A percentile compares a stretch with the other conserved stretches of the same genome.
These are phyloP conservation scores for Picochlorum sp. DNA, from an alignment of 139 green algal species.

Conservation along the genomic window DNA sequence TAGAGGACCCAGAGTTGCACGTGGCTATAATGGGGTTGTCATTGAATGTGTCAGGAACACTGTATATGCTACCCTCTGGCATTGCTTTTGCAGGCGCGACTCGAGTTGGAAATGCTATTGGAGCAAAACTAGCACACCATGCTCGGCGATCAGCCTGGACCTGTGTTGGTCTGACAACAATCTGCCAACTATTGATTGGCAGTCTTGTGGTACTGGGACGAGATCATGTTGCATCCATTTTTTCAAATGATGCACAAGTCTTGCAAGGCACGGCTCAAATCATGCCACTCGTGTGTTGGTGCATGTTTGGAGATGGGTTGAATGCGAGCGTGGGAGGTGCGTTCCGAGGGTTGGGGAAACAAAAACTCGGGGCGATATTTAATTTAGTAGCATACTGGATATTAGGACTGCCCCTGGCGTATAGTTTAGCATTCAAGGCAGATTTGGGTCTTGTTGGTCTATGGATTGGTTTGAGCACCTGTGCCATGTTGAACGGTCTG, in stretches of 20 bases:
- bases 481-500: neutral
- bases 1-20: conserved; percentile 31
- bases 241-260: conserved; percentile 19
- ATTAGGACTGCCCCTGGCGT: conserved; percentile 46
- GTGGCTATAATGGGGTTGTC: conserved; percentile 69
- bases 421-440: conserved; percentile 34
- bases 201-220: neutral
- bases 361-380: conserved; percentile 23
- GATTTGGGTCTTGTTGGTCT: conserved; percentile 41
- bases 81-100: conserved; percentile 13
- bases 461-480: conserved; percentile 38
- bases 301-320: conserved; percentile 46
- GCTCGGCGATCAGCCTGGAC: conserved; percentile 19
- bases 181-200: conserved; percentile 6
- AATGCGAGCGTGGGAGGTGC: conserved; percentile 33
- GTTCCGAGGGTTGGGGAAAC: conserved; percentile 26
- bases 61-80: conserved; percentile 46
- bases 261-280: conserved; percentile 7
- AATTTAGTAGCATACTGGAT: conserved; percentile 47
- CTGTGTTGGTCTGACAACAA: neutral
- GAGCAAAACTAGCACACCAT: conserved; percentile 10
- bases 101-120: conserved; percentile 31
- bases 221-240: conserved; percentile 13
- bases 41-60: conserved; percentile 55
- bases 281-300: conserved; percentile 23